phyloP scores from a whole-genome alignment of 495 filamentous ascomycete genomes.

The Daldinia bambusicola region DNA sequence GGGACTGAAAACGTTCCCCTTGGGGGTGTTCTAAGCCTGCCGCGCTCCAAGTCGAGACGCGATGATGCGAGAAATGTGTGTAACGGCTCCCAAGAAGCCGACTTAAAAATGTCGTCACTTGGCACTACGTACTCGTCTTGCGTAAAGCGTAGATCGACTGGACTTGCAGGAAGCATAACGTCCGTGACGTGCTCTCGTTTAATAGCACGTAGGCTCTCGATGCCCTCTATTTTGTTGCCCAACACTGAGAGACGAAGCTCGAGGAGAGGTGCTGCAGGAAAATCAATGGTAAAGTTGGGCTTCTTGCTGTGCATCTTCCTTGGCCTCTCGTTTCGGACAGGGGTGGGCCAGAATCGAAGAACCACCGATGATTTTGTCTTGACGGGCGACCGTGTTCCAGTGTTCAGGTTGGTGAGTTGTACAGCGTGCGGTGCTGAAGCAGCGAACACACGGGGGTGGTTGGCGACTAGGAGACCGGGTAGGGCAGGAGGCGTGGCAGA shows the following conservation, averaged over 20 bases:
- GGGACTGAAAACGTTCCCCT: slow-evolving; percentile 53
- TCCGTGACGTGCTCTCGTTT: slow-evolving; percentile 34
- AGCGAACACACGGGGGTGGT: slow-evolving; percentile 36
- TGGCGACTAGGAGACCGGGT: slow-evolving; percentile 24
- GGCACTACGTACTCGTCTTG: slow-evolving; percentile 51
- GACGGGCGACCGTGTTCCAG: background rate
- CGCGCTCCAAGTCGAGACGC: slow-evolving; percentile 48
- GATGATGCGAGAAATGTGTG: slow-evolving; percentile 52
- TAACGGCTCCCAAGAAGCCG: slow-evolving; percentile 45
- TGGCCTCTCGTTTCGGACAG: background rate
- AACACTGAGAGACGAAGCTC: slow-evolving; percentile 53
- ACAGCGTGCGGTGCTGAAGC: slow-evolving; percentile 42
- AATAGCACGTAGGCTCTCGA: slow-evolving; percentile 42
- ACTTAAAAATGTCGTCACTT: slow-evolving; percentile 21
- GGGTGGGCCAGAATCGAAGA: slow-evolving; percentile 40
- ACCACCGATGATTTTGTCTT: slow-evolving; percentile 27
- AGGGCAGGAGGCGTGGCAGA: slow-evolving; percentile 9
- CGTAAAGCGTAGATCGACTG: slow-evolving; percentile 54
- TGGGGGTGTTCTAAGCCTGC: slow-evolving; percentile 52
- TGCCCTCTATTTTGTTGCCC: slow-evolving; percentile 37
- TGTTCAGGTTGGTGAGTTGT: slow-evolving; percentile 37
- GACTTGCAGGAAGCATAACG: slow-evolving; percentile 50
- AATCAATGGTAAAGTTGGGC: background rate
- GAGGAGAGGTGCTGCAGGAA: slow-evolving; percentile 45
- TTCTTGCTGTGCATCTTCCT: background rate